Evolutionary conservation across 768 basidiomycete genomes (phyloP).

Genomic region (Trametes cinnabarina): DNA sequence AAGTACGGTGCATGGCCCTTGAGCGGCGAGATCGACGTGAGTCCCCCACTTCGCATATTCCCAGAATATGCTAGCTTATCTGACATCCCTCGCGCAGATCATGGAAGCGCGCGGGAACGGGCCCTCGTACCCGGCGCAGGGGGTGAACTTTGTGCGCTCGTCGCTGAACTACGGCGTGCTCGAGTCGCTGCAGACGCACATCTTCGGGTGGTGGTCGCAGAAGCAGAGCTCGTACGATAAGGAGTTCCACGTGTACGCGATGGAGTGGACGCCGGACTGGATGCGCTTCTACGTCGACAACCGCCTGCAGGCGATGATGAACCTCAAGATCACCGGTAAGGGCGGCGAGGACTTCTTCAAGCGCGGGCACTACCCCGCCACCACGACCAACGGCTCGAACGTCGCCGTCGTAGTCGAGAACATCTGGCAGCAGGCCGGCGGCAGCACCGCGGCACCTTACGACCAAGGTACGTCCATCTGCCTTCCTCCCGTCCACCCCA

Average conservation of each 20-base stretch:
- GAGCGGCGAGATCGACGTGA: constrained; percentile 58
- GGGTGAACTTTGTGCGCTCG: constrained; percentile 49
- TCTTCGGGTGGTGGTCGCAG: constrained; percentile 44
- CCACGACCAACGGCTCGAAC: constrained; percentile 42
- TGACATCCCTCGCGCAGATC: too few relatives aligned
- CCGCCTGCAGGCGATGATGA: constrained; percentile 50
- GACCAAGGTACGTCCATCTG: constrained; percentile 41
- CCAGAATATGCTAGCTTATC: too few relatives aligned
- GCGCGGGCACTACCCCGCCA: constrained; percentile 49
- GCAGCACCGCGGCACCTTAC: constrained; percentile 53
- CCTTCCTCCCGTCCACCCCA: background rate
- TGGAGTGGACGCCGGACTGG: constrained; percentile 60
- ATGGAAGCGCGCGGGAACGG: constrained; percentile 53
- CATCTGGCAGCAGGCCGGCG: constrained; percentile 49
- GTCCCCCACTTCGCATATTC: constrained; percentile 30
- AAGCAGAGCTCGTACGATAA: constrained; percentile 47
- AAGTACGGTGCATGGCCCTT: constrained; percentile 53
- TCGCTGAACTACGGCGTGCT: constrained; percentile 70
- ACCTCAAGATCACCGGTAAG: constrained; percentile 44
- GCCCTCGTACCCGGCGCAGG: constrained; percentile 41
- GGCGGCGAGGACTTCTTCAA: constrained; percentile 50
- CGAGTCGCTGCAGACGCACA: constrained; percentile 37
- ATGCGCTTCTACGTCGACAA: constrained; percentile 55
- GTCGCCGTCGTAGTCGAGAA: constrained; percentile 42
- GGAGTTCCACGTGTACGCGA: constrained; percentile 51